Evolutionary conservation across 108 stramenopile species (phyloP).

Genomic region (Aurantiochytrium sp.): DNA sequence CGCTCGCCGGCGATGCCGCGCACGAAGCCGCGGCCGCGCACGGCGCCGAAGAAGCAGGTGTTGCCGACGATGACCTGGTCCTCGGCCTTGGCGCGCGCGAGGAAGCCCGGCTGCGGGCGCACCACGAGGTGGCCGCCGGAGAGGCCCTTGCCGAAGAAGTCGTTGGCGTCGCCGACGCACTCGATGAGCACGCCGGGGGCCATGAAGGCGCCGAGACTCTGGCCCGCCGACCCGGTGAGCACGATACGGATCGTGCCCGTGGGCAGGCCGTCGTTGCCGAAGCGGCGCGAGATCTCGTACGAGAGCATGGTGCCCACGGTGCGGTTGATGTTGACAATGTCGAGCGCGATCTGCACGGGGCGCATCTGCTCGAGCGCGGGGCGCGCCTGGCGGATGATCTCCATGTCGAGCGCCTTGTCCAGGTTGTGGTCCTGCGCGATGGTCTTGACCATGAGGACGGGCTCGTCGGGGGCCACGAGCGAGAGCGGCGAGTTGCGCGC

Average conservation of each 20-base stretch:
- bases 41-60: constrained; percentile 89
- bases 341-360: not conserved
- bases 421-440: constrained; percentile 24
- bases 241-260: constrained; percentile 89
- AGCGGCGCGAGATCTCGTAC: constrained; percentile 81
- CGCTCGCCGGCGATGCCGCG: constrained; percentile 92
- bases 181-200: constrained; percentile 87
- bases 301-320: constrained; percentile 88
- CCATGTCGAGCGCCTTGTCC: constrained; percentile 14
- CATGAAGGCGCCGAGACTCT: constrained; percentile 83
- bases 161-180: constrained; percentile 93
- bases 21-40: constrained; percentile 90
- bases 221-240: constrained; percentile 82
- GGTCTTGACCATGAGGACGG: not conserved
- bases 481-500: constrained; percentile 22
- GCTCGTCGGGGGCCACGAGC: constrained; percentile 10
- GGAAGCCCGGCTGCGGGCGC: constrained; percentile 58
- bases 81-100: constrained; percentile 44
- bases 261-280: constrained; percentile 82
- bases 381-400: constrained; percentile 13
- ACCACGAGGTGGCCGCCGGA: constrained; percentile 90
- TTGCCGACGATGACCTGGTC: constrained; percentile 91
- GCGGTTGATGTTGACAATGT: constrained; percentile 80
- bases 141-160: constrained; percentile 95
- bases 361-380: constrained; percentile 26